phyloP scores from a whole-genome alignment of 805 yeast genomes.

The Cyberlindnera lachancei region DNA sequence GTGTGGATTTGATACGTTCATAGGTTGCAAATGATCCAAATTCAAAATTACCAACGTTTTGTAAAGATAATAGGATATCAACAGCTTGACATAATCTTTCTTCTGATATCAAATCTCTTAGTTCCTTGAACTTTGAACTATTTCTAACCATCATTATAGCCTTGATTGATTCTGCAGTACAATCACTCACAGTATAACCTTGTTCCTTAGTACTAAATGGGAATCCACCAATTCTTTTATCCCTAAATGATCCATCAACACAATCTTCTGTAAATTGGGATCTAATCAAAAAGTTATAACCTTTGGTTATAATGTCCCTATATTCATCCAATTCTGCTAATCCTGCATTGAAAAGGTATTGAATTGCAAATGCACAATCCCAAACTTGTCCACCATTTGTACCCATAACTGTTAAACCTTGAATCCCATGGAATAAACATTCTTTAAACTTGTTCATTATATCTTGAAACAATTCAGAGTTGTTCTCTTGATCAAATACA shows the following conservation, averaged over 20 bases:
- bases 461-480: slow-evolving; percentile 51
- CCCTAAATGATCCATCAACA: slow-evolving; percentile 72
- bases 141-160: slow-evolving; percentile 88
- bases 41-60: slow-evolving; percentile 71
- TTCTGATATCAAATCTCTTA: slow-evolving; percentile 45
- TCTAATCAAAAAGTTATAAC: slow-evolving; percentile 64
- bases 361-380: slow-evolving; percentile 92
- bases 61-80: slow-evolving; percentile 68
- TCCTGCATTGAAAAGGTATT: slow-evolving; percentile 74
- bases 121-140: slow-evolving; percentile 40
- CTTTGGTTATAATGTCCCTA: slow-evolving; percentile 52
- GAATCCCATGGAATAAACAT: slow-evolving; percentile 74
- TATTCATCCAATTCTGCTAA: slow-evolving; percentile 63
- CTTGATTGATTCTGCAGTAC: slow-evolving; percentile 93
- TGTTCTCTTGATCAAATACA: slow-evolving; percentile 64
- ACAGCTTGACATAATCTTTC: slow-evolving; percentile 57
- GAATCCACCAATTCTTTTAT: slow-evolving; percentile 84
- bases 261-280: slow-evolving; percentile 84
- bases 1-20: slow-evolving; percentile 78
- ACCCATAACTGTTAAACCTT: slow-evolving; percentile 92
- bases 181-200: slow-evolving; percentile 94
- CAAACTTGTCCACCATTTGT: slow-evolving; percentile 97
- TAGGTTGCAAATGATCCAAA: slow-evolving; percentile 91
- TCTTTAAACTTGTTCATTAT: slow-evolving; percentile 62
- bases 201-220: slow-evolving; percentile 94